phyloP scores from a whole-genome alignment of 1,284 basidiomycete species.

The Boletus sp. region DNA sequence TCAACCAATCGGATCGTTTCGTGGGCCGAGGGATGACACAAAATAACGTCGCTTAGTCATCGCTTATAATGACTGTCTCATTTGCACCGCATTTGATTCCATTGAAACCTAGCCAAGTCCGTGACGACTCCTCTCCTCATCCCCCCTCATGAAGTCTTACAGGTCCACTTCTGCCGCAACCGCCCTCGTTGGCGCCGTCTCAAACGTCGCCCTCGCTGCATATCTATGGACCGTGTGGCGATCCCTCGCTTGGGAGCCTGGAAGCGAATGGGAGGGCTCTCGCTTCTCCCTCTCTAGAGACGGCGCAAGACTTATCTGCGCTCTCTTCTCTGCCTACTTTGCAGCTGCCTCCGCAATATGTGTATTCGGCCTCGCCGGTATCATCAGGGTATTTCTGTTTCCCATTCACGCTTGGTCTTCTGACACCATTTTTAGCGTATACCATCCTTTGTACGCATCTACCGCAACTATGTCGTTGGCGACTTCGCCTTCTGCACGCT shows the following conservation, averaged over 20 bases:
- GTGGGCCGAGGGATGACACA: background rate
- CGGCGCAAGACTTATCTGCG: constrained; percentile 65
- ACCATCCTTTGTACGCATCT: constrained; percentile 59
- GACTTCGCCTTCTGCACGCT: constrained; percentile 70
- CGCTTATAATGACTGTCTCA: constrained; percentile 16
- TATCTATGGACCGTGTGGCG: constrained; percentile 61
- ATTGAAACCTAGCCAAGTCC: constrained; percentile 16
- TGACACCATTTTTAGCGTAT: constrained; percentile 45
- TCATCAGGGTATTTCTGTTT: constrained; percentile 55
- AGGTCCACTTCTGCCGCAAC: constrained; percentile 60
- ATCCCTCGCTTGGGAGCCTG: constrained; percentile 67
- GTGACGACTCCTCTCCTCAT: background rate
- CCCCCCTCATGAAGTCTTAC: constrained; percentile 22
- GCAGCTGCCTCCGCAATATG: constrained; percentile 63
- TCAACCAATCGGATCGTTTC: constrained; percentile 6
- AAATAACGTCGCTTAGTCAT: constrained; percentile 24
- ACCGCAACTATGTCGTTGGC: constrained; percentile 74
- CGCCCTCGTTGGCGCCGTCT: constrained; percentile 57
- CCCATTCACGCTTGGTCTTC: background rate
- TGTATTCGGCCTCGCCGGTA: constrained; percentile 65
- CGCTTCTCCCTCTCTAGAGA: constrained; percentile 61
- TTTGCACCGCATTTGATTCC: constrained; percentile 11
- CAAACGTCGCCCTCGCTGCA: constrained; percentile 57
- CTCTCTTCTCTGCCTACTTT: constrained; percentile 68
- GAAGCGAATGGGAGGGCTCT: constrained; percentile 72